Evolutionary conservation across 2,329 filamentous ascomycete species (phyloP).

Genomic region (Hypomyces rosellus): DNA sequence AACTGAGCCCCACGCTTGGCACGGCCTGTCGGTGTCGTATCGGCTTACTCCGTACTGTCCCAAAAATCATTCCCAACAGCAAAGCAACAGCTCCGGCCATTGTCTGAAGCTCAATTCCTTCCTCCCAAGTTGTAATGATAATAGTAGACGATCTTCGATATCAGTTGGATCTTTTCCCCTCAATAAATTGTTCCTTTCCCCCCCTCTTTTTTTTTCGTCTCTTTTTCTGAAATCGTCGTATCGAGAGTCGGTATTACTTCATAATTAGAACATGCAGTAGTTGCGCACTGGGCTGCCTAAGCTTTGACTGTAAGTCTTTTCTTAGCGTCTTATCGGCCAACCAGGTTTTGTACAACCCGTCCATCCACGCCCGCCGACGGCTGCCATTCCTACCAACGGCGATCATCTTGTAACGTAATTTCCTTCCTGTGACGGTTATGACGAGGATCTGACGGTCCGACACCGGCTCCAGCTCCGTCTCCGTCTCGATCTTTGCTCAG

Average conservation of each 20-base stretch:
- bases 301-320: constrained; percentile 6
- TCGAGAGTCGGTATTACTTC: neutral
- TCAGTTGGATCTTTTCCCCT: neutral
- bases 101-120: no score
- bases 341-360: constrained; percentile 18
- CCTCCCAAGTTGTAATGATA: no score
- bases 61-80: no score
- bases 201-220: no score
- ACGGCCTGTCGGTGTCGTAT: neutral
- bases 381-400: constrained; percentile 18
- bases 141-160: no score
- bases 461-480: constrained; percentile 8
- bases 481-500: constrained; percentile 9
- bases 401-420: constrained; percentile 7
- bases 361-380: constrained; percentile 19
- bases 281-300: constrained; percentile 8
- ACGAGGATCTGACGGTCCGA: constrained; percentile 14
- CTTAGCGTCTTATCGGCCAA: constrained; percentile 21
- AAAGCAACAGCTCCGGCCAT: no score
- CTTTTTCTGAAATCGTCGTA: neutral
- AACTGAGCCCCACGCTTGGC: constrained; percentile 4
- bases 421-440: constrained; percentile 2
- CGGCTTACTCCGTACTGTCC: no score
- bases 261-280: constrained; percentile 1
- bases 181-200: neutral